A percentile compares a stretch with the other conserved stretches of the same genome.
These are phyloP conservation scores for Chimonanthus praecox DNA, from an alignment of 164 flowering plant genomes.

Conservation along the genomic window DNA sequence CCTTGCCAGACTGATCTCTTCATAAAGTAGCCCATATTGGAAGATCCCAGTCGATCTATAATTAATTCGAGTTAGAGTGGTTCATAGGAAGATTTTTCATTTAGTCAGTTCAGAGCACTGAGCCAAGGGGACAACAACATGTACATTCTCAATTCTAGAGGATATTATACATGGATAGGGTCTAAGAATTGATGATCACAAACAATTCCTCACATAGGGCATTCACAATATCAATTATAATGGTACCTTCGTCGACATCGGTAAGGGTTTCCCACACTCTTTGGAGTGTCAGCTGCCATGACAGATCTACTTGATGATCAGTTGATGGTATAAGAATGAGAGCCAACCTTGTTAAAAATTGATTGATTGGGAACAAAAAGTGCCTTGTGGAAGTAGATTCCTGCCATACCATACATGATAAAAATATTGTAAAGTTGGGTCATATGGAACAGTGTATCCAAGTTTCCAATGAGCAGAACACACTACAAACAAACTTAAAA, in stretches of 20 bases:
- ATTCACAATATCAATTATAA: background rate
- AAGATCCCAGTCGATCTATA: background rate
- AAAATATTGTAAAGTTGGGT: background rate
- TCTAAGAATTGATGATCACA: background rate
- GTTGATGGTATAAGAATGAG: conserved; percentile 32
- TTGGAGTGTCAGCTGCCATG: conserved; percentile 83
- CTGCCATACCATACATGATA: conserved; percentile 34
- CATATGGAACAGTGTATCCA: background rate
- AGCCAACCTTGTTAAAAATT: conserved; percentile 65
- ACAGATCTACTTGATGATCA: conserved; percentile 63
- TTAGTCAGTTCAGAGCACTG: no score
- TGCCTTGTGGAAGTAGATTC: conserved; percentile 84
- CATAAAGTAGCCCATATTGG: background rate
- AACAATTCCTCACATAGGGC: background rate
- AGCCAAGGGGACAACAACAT: no score
- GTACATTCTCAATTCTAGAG: background rate
- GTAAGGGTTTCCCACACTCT: conserved; percentile 70
- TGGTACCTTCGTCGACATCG: conserved; percentile 21
- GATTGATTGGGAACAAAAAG: conserved; percentile 83
- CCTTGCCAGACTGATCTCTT: background rate
- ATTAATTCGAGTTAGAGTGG: background rate
- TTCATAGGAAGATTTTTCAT: no score
- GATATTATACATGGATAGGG: background rate
- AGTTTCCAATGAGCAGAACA: background rate
- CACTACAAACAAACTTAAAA: no score